Conservation (phyloP, 306 rosid species). For the Cucurbita argyrosperma region DNA sequence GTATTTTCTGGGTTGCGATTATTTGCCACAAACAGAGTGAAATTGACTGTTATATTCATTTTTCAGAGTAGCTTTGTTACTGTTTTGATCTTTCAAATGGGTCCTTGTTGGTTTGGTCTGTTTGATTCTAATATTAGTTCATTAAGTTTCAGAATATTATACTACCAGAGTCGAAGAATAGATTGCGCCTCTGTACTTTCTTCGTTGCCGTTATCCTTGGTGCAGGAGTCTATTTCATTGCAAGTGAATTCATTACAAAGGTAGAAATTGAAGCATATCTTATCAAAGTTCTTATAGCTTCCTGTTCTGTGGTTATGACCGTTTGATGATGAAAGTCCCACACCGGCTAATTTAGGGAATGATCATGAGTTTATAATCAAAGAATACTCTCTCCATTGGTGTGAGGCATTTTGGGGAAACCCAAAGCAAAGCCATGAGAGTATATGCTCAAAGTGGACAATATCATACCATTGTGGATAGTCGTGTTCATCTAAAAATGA, state of each 20-base stretch:
- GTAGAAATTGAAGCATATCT: not conserved
- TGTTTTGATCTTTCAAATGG: not conserved
- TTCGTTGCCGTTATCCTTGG: constrained; percentile 34
- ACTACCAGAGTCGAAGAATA: constrained; percentile 39
- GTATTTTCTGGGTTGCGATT: not conserved
- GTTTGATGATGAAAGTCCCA: too few relatives aligned
- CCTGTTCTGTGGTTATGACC: not conserved
- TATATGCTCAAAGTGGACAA: too few relatives aligned
- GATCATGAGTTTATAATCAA: too few relatives aligned
- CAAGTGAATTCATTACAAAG: constrained; percentile 35
- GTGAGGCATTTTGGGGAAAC: too few relatives aligned
- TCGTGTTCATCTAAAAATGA: not conserved
- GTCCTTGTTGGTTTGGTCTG: not conserved
- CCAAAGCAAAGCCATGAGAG: too few relatives aligned
- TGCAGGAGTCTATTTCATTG: constrained; percentile 53
- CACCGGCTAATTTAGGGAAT: too few relatives aligned
- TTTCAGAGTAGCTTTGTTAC: not conserved
- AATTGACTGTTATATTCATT: not conserved
- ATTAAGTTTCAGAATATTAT: not conserved
- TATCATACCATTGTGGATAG: too few relatives aligned
- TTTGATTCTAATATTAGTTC: not conserved
- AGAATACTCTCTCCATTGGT: too few relatives aligned
- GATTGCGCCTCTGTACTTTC: constrained; percentile 41
- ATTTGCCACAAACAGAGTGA: not conserved
- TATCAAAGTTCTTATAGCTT: not conserved